Evolutionary conservation across 2,329 filamentous ascomycete genomes (phyloP), one percentile per base, ranked within the genome.

Genomic region (Paecilomyces variotii): DNA sequence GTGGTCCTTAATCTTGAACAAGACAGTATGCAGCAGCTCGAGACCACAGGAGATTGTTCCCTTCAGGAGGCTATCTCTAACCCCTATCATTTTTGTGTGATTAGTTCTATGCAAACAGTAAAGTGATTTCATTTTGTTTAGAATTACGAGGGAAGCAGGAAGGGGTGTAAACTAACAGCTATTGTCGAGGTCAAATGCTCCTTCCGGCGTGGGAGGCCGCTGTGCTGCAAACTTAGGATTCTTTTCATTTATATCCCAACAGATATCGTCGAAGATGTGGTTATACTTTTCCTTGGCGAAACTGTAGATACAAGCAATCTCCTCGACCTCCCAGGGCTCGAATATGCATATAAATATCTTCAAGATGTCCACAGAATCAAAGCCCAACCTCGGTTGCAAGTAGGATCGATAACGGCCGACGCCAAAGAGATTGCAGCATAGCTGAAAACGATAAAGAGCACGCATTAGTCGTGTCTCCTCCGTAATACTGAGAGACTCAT

Each of bases 301-400:
- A 4, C 7, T 9, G 11, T 53, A 55, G 14, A 62, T 56, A 28
- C 61, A 61, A 1, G 12, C 6, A 2, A 59, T 58, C 24, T 62
- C 59, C 27, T 61, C 61, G 9, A 57, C 54, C 32, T 62, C 59
- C 59, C 61, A 62, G 2, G 61, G 61, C 35, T 59, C 56, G 27
- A 61, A 62, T 12, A 55, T 7, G 14, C 4, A n/a, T 25, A n/a
- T 35, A 35, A 55, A 55, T 49, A 54, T 28, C 25, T 32, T 28
- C 25, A 55, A 32, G 53, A 55, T 55, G 10, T 35, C 53, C 10
- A 25, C 32, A n/a, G 53, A 34, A 34, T 34, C 32, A 4, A 34
- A 34, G 32, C 32, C 32, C n/a, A 19, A 14, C 25, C 27, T 32
- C 14, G 25, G 27, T 55, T 32, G 53, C 35, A 10, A 6, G 14